These are phyloP conservation scores for Diaporthe velutina DNA, from an alignment of 2,329 filamentous ascomycete genomes.

Conservation along the genomic window DNA sequence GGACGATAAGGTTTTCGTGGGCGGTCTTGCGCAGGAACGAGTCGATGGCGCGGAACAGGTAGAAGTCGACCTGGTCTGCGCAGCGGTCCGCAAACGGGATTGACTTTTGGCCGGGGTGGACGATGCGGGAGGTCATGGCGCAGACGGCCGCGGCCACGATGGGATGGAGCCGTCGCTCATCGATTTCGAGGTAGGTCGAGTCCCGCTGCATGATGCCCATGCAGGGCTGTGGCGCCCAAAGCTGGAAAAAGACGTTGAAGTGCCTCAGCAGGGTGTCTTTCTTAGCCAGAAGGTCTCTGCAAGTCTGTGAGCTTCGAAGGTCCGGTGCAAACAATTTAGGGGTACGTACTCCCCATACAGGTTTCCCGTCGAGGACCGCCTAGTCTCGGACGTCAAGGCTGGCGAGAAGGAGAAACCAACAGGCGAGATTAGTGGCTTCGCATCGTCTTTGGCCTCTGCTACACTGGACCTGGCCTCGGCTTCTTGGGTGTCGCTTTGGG, in stretches of 20 bases:
- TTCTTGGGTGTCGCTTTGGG: constrained; percentile 4
- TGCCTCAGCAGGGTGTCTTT: constrained; percentile 53
- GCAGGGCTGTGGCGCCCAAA: constrained; percentile 54
- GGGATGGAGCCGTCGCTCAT: constrained; percentile 52
- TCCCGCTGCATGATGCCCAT: constrained; percentile 54
- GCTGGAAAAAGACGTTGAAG: constrained; percentile 54
- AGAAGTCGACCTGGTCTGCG: constrained; percentile 54
- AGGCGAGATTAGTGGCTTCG: constrained; percentile 19
- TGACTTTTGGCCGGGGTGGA: constrained; percentile 49
- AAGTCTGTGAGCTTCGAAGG: not conserved
- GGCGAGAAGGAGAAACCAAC: constrained; percentile 22
- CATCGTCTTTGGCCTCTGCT: not conserved
- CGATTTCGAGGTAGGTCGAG: constrained; percentile 51
- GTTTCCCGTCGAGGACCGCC: constrained; percentile 6
- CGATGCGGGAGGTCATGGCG: constrained; percentile 52
- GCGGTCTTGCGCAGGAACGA: constrained; percentile 50
- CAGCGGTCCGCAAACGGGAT: constrained; percentile 54
- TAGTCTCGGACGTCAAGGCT: constrained; percentile 11
- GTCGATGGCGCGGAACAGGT: constrained; percentile 56
- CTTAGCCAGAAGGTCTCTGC: constrained; percentile 49
- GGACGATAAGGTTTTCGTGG: constrained; percentile 44
- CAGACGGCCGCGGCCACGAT: constrained; percentile 55
- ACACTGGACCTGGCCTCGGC: constrained; percentile 9
- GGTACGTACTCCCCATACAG: constrained; percentile 34
- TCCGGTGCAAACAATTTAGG: not conserved